Percentiles rank a stretch among this genome's conserved stretches.
Conservation (phyloP, 2,329 filamentous ascomycete species). For the Plectosphaerella sp. region DNA sequence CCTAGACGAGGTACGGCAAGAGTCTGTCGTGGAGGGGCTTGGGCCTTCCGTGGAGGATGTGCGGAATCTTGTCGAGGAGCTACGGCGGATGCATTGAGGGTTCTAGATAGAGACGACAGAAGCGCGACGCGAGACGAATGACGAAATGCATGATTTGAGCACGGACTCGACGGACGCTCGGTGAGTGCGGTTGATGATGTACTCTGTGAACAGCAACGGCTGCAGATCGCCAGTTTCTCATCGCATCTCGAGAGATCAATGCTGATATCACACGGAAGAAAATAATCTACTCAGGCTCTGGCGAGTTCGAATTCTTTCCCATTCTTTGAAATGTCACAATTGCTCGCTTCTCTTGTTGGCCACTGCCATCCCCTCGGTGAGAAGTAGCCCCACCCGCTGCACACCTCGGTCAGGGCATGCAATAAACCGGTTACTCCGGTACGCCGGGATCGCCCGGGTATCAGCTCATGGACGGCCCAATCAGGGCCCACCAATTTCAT, state of each 20-base stretch:
- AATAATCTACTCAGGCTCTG: too few relatives aligned
- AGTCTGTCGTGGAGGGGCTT: conserved; percentile 47
- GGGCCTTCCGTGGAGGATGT: conserved; percentile 60
- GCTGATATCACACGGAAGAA: too few relatives aligned
- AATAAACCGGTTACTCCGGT: conserved; percentile 5
- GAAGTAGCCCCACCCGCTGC: not conserved
- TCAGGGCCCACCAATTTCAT: conserved; percentile 41
- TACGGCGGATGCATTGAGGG: conserved; percentile 57
- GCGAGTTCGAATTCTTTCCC: too few relatives aligned
- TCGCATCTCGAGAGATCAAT: not conserved
- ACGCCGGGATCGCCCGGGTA: conserved; percentile 14
- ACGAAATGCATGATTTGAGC: not conserved
- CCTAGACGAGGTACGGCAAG: conserved; percentile 54
- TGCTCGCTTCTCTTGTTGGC: not conserved
- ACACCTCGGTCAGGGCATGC: not conserved
- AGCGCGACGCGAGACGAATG: not conserved
- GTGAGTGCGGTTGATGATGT: too few relatives aligned
- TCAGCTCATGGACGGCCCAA: conserved; percentile 29
- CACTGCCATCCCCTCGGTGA: too few relatives aligned
- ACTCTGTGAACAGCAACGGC: too few relatives aligned
- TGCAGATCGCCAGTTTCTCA: not conserved
- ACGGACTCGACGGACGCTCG: too few relatives aligned
- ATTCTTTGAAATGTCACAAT: not conserved
- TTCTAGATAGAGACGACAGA: not conserved
- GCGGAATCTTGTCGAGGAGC: conserved; percentile 56